Conservation (phyloP, 495 filamentous ascomycete genomes). For the Aspergillus asperescens region DNA sequence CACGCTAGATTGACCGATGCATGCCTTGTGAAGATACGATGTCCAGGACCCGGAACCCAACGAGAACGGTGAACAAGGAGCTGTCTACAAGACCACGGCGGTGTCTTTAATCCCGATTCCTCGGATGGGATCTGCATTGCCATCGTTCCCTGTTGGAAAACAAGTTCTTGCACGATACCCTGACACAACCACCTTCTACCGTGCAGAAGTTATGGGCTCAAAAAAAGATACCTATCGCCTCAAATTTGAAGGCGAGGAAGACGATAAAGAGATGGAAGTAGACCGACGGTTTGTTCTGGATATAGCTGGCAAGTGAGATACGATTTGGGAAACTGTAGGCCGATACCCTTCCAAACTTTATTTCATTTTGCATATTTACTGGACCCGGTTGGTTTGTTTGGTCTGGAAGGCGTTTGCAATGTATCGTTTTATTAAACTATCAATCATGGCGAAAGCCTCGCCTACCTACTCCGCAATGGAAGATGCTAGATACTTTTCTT, state of each 20-base stretch:
- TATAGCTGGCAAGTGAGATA: slow-evolving; percentile 48
- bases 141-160: slow-evolving; percentile 71
- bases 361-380: neutral
- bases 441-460: neutral
- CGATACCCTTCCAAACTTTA: slow-evolving; percentile 1
- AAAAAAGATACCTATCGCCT: slow-evolving; percentile 61
- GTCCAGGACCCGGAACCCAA: slow-evolving; percentile 93
- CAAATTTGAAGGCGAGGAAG: slow-evolving; percentile 83
- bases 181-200: slow-evolving; percentile 94
- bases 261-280: slow-evolving; percentile 74
- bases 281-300: slow-evolving; percentile 77
- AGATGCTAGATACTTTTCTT: slow-evolving; percentile 12
- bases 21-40: slow-evolving; percentile 59
- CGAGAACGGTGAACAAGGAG: slow-evolving; percentile 62
- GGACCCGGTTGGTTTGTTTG: neutral
- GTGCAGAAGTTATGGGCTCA: slow-evolving; percentile 79
- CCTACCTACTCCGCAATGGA: neutral
- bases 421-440: neutral
- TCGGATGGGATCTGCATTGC: slow-evolving; percentile 48
- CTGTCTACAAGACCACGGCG: slow-evolving; percentile 73
- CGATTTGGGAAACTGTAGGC: neutral
- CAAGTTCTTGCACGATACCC: slow-evolving; percentile 80
- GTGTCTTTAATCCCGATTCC: slow-evolving; percentile 82
- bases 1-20: slow-evolving; percentile 17
- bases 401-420: neutral